phyloP scores from a whole-genome alignment of 257 asterid genomes.

The Solanum phureja region DNA sequence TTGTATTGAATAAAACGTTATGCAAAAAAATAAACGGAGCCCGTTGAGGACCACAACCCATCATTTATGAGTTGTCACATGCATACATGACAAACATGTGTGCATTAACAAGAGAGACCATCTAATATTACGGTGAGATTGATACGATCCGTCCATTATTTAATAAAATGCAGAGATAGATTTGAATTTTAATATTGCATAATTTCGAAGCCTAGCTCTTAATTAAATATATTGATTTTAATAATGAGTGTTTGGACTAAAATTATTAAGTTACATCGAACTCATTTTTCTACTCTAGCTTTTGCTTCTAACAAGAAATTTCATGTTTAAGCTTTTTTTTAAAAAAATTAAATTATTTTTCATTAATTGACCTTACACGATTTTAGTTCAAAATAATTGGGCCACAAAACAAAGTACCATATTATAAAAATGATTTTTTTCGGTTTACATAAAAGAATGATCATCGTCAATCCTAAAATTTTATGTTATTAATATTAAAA shows the following conservation, averaged over 20 bases:
- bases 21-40: background rate
- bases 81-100: background rate
- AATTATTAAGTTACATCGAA: no score
- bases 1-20: background rate
- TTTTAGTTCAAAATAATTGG: no score
- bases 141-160: background rate
- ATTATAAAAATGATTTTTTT: no score
- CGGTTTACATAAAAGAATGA: no score
- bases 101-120: background rate
- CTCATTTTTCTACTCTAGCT: background rate
- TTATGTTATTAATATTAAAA: no score
- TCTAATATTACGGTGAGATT: background rate
- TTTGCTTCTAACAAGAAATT: background rate
- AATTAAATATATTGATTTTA: no score
- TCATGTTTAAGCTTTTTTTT: background rate
- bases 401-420: background rate
- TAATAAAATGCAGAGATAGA: no score
- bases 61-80: background rate
- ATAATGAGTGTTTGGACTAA: background rate
- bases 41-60: background rate
- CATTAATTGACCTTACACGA: background rate
- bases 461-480: background rate
- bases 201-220: background rate
- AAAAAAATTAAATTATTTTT: no score
- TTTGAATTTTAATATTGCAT: no score